Evolutionary conservation across 305 asterid species (phyloP), one percentile per base, ranked within the genome.

Genomic region (Nicotiana rustica): DNA sequence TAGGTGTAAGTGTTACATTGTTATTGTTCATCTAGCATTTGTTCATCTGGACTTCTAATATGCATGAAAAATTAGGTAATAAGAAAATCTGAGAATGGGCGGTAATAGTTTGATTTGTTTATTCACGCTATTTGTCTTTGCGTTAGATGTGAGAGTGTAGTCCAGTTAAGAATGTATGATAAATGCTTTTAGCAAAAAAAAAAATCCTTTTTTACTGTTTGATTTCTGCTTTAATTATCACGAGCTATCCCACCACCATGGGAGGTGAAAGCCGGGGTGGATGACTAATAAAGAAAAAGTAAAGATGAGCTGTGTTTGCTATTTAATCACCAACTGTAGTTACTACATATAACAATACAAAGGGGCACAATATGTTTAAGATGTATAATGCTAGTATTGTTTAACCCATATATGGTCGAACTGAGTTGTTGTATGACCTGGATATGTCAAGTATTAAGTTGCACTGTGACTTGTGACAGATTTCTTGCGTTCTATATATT

Each of bases 41-140:
- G 3, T 35, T 75, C 55, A 10, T 52, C 33, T 47, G 79, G 41
- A 29, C 80, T 75, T 76, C 65, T 9, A 73, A 17, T 76, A 52
- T 8, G 66, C 80, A 55, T 52, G 80, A 52, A 75, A 21, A 25
- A 75, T 75, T 52, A 25, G 47, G 79, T 75, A 75, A 49, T 14
- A 44, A 47, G 9, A 75, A 75, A 5, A 29, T 7, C 65, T 15
- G 65, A 75, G 49, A 29, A 55, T 76, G 47, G 65, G 5, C 31
- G n/a, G 17, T 15, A 52, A 29, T 76, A 29, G 10, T 76, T 17
- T 76, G 10, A 29, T 55, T 55, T 55, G 66, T 29, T 76, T 76
- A 76, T 76, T 31, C 80, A 15, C 17, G 5, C 10, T 52, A 14
- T 49, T 61, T 76, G 49, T 49, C 10, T 76, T 76, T 49, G 62